These are phyloP conservation scores for Fragilariopsis cylindrus DNA, from an alignment of 108 stramenopile species.

Conservation along the genomic window DNA sequence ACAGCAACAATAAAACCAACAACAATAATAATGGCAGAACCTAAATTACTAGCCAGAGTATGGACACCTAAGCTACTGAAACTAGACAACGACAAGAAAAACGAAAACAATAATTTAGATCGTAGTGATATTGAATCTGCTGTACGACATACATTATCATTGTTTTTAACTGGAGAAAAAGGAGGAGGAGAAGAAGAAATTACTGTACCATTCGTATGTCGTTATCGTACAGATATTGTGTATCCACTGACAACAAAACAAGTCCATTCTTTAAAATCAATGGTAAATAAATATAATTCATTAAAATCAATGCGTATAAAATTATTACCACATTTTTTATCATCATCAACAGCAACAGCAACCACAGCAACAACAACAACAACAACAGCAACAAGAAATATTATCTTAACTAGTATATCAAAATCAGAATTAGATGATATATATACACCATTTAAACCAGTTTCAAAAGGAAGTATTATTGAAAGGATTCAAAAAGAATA, in stretches of 20 bases:
- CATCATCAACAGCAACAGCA: background rate
- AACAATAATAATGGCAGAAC: too few species aligned
- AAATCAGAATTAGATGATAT: slow-evolving; percentile 61
- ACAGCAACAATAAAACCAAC: too few species aligned
- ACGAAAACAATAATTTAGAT: background rate
- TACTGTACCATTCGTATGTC: slow-evolving; percentile 66
- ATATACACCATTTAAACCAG: slow-evolving; percentile 66
- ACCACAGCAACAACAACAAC: background rate
- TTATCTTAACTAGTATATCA: slow-evolving; percentile 43
- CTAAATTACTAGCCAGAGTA: background rate
- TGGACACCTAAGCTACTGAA: background rate
- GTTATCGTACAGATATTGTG: slow-evolving; percentile 59
- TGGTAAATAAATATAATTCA: slow-evolving; percentile 32
- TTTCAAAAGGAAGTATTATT: slow-evolving; percentile 51
- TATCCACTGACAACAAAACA: slow-evolving; percentile 55
- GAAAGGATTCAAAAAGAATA: slow-evolving; percentile 53
- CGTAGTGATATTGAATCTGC: background rate
- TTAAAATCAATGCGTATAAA: slow-evolving; percentile 44
- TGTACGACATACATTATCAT: background rate
- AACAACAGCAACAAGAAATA: slow-evolving; percentile 2
- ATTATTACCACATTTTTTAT: slow-evolving; percentile 25
- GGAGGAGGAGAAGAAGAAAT: slow-evolving; percentile 29
- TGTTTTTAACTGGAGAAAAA: background rate
- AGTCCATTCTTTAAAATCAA: slow-evolving; percentile 47
- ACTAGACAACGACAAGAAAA: background rate